Base-by-base conservation (phyloP, 495 filamentous ascomycete genomes). In the Aspergillus incahuasiensis region DNA sequence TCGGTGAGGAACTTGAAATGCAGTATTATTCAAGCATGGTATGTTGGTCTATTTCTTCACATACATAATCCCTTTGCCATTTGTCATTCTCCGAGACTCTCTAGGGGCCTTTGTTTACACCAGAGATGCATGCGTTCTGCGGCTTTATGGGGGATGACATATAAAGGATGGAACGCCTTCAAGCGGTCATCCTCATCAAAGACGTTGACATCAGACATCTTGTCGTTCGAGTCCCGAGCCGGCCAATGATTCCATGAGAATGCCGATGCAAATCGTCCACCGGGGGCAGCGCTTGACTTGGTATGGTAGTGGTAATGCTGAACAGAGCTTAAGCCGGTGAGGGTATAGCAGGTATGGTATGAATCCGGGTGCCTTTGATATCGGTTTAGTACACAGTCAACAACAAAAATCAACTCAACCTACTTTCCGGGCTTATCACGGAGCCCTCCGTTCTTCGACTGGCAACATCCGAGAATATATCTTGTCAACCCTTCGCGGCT, bases 361-460 rank as follows among this genome's bases (percentile, higher is more conserved):
- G 86, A 84, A 69, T 98, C 94, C 1, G 90, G 79, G 42, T 76
- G 74, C 63, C 90, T 92, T 32, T 5, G n/a, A 30, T 5, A 18
- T 39, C 3, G n/a, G 6, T 38, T 56, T 48, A 56, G 58, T 52
- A 47, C 39, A n/a, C 11, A 15, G 6, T 1, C 13, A 25, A 20
- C 3, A 20, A 24, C 15, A 21, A 22, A 7, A 49, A 34, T 34
- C 13, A 5, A 42, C 18, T 50, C 46, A 24, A 83, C 87, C 74
- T 78, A 94, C 88, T 91, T 89, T 65, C 84, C 83, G 12, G 94
- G 94, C 74, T 98, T 98, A 73, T 98, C 94, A 62, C 92, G 82
- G 66, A 98, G 75, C 0, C 95, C 94, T 38, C 92, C 94, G 41
- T 79, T 74, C 58, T 81, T 74, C 21, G 82, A 80, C 70, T 98